These are phyloP conservation scores for Phytopythium helicoides DNA, from an alignment of 352 stramenopile genomes.

Conservation along the genomic window DNA sequence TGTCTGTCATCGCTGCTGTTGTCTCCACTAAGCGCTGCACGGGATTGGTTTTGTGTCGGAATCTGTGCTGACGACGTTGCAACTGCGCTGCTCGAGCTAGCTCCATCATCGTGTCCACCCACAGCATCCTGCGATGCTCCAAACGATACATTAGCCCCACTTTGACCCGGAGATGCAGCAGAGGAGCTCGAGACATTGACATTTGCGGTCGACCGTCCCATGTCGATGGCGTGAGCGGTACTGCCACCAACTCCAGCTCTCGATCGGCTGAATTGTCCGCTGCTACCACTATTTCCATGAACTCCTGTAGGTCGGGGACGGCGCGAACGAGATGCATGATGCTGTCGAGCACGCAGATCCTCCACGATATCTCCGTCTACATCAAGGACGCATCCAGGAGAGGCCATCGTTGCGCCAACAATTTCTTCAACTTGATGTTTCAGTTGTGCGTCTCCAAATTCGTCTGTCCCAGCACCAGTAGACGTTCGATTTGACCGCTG, in stretches of 20 bases:
- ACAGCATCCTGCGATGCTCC: conserved; percentile 42
- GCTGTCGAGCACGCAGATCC: conserved; percentile 57
- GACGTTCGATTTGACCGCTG: neutral
- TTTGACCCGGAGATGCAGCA: conserved; percentile 36
- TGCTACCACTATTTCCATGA: conserved; percentile 9
- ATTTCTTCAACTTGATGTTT: conserved; percentile 81
- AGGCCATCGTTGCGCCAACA: conserved; percentile 63
- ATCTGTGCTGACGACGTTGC: conserved; percentile 42
- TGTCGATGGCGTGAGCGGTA: conserved; percentile 32
- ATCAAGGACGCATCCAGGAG: conserved; percentile 76
- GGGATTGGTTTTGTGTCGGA: conserved; percentile 41
- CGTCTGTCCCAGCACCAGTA: conserved; percentile 3
- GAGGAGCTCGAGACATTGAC: conserved; percentile 37
- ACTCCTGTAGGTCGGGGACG: conserved; percentile 14
- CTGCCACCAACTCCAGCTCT: conserved; percentile 14
- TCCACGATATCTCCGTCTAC: conserved; percentile 76
- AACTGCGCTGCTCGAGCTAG: conserved; percentile 29
- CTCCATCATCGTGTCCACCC: conserved; percentile 15
- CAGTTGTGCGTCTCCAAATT: conserved; percentile 53
- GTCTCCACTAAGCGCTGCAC: conserved; percentile 33
- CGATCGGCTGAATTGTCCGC: conserved; percentile 14
- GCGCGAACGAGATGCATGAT: conserved; percentile 23
- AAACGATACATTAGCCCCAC: conserved; percentile 44
- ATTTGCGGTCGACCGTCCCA: conserved; percentile 33
- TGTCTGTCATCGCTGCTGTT: conserved; percentile 42